Conservation (phyloP, 2,329 filamentous ascomycete species). For the Leptodontidium sp. region DNA sequence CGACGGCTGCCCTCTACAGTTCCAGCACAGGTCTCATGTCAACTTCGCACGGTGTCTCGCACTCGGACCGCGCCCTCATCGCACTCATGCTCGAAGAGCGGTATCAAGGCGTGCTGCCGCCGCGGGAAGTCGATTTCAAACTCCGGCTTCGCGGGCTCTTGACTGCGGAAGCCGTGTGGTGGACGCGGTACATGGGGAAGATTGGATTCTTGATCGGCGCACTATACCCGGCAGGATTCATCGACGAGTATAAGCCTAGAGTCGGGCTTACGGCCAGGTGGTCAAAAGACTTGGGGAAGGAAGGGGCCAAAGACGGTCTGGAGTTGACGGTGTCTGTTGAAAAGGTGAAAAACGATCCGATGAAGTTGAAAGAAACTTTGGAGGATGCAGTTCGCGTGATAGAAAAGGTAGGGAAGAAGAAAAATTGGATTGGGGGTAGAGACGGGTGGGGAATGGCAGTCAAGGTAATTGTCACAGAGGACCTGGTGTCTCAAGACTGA, state of each 20-base stretch:
- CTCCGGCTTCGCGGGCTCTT: conserved; percentile 60
- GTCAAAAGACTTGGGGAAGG: conserved; percentile 52
- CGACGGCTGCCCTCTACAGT: conserved; percentile 66
- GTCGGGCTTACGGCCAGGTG: conserved; percentile 53
- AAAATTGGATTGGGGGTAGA: conserved; percentile 56
- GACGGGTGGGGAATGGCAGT: conserved; percentile 49
- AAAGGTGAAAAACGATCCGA: conserved; percentile 49
- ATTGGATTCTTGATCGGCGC: conserved; percentile 64
- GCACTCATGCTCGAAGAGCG: conserved; percentile 70
- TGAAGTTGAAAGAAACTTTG: conserved; percentile 52
- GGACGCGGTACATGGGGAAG: conserved; percentile 69
- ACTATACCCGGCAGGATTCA: conserved; percentile 67
- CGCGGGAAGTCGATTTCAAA: conserved; percentile 63
- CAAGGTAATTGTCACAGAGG: conserved; percentile 3
- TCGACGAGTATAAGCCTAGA: conserved; percentile 50
- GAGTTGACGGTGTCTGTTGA: conserved; percentile 54
- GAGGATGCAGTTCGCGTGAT: conserved; percentile 52
- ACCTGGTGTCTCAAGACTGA: not conserved
- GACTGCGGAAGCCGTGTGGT: conserved; percentile 65
- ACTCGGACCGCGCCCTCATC: conserved; percentile 66
- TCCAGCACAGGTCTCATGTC: conserved; percentile 71
- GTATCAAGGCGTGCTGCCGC: conserved; percentile 68
- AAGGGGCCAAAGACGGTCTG: conserved; percentile 51
- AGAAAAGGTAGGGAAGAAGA: conserved; percentile 66
- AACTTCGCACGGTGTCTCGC: conserved; percentile 67